These are phyloP conservation scores for Trichoderma sp. DNA, from an alignment of 2,329 filamentous ascomycete genomes.

Conservation along the genomic window DNA sequence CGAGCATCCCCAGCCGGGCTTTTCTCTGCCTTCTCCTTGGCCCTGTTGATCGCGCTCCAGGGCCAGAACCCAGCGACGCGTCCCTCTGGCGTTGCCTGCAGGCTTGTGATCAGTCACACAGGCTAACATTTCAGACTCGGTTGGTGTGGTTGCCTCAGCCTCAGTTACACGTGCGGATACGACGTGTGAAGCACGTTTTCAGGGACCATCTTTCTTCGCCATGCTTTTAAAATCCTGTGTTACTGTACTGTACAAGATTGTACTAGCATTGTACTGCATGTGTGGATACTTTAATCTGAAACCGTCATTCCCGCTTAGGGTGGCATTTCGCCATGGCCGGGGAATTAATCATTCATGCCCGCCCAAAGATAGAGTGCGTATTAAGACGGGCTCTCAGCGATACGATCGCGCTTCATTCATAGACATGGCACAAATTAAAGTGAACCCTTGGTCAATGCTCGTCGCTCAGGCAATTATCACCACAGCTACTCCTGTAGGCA, in stretches of 20 bases:
- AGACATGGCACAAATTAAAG: not conserved
- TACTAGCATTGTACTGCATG: not conserved
- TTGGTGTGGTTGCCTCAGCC: not conserved
- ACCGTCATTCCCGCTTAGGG: not conserved
- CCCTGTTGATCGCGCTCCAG: constrained; percentile 6
- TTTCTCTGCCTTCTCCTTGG: not conserved
- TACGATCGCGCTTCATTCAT: not conserved
- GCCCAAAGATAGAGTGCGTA: not conserved
- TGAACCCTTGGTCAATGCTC: constrained; percentile 10
- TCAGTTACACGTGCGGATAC: not conserved
- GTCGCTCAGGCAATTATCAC: constrained; percentile 7
- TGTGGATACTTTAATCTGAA: not conserved
- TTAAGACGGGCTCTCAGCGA: not conserved
- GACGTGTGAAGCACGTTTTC: not conserved
- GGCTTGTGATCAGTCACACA: constrained; percentile 5
- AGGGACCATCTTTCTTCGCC: not conserved
- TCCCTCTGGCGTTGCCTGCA: not conserved
- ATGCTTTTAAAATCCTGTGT: not conserved
- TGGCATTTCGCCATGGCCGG: not conserved
- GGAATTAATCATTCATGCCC: constrained; percentile 9
- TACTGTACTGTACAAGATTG: too few relatives aligned
- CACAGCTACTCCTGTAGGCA: too few relatives aligned
- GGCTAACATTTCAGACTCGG: not conserved
- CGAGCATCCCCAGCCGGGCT: not conserved
- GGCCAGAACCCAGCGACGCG: constrained; percentile 4